Conservation (phyloP, 2,329 filamentous ascomycete species). For the Pleoardoris graminearum region DNA sequence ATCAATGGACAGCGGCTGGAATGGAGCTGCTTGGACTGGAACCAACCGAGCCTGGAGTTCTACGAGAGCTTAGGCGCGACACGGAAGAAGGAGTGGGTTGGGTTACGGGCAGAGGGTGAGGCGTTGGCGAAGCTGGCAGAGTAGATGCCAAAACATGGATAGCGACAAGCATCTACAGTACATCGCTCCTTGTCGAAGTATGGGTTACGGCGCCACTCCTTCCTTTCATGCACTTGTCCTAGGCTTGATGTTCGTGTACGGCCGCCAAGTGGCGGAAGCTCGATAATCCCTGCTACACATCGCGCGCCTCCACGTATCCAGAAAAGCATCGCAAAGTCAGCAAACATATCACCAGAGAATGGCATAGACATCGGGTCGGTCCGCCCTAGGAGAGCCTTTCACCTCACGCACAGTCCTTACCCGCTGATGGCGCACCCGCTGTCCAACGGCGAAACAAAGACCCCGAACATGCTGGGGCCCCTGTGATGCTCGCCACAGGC, state of each 20-base stretch:
- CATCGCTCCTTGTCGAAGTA: neutral
- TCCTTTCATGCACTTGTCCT: neutral
- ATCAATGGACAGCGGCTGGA: conserved; percentile 78
- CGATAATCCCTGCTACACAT: neutral
- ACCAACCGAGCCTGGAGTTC: conserved; percentile 85
- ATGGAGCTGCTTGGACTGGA: conserved; percentile 93
- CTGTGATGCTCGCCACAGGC: conserved; percentile 4
- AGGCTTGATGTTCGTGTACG: neutral
- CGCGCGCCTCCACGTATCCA: neutral
- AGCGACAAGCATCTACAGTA: neutral
- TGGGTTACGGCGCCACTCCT: neutral
- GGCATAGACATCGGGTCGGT: neutral
- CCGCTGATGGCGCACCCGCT: neutral
- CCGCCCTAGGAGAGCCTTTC: too few relatives aligned
- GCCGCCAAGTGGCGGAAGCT: neutral
- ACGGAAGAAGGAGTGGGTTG: conserved; percentile 71
- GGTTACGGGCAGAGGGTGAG: conserved; percentile 73
- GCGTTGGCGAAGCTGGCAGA: conserved; percentile 62
- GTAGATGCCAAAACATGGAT: neutral
- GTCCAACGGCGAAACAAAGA: neutral
- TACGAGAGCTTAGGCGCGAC: conserved; percentile 69
- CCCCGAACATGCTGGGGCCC: neutral
- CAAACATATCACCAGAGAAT: neutral
- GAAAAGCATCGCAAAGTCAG: neutral
- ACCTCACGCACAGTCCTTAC: neutral